Evolutionary conservation across 1,284 basidiomycete species (phyloP).

Genomic region (Spongiforma sp.): DNA sequence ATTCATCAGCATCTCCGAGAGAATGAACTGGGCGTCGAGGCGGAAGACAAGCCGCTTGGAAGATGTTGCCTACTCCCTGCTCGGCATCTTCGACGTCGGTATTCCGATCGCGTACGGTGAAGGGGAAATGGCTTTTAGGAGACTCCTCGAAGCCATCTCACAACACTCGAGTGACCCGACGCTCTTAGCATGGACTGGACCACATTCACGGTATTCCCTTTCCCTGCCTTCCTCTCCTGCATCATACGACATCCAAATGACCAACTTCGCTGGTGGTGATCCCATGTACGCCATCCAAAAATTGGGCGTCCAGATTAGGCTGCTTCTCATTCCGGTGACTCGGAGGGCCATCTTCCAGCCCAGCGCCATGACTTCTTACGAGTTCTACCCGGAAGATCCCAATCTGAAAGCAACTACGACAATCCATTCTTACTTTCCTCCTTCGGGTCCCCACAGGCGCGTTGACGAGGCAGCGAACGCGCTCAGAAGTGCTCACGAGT

Average conservation of each 20-base stretch:
- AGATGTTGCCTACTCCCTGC: constrained; percentile 9
- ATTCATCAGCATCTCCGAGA: too few relatives aligned
- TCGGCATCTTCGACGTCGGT: constrained; percentile 5
- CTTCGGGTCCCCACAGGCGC: too few relatives aligned
- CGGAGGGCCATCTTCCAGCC: too few relatives aligned
- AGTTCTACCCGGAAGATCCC: too few relatives aligned
- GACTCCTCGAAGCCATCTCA: constrained; percentile 7
- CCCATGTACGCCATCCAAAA: constrained; percentile 7
- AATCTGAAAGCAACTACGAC: too few relatives aligned
- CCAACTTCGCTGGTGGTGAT: too few relatives aligned
- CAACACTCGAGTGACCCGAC: constrained; percentile 5
- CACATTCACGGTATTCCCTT: neutral
- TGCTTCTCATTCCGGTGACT: neutral
- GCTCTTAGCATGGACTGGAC: constrained; percentile 4
- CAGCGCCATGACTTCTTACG: too few relatives aligned
- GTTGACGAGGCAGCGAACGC: too few relatives aligned
- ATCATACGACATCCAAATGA: constrained; percentile 4
- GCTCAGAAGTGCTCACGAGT: too few relatives aligned
- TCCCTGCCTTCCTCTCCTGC: constrained; percentile 6
- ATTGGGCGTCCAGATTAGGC: constrained; percentile 1
- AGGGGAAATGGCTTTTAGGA: constrained; percentile 4
- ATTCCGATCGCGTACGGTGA: constrained; percentile 2
- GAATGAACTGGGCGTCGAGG: too few relatives aligned
- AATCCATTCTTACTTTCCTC: too few relatives aligned
- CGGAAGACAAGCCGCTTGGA: too few relatives aligned